Base-by-base conservation (phyloP, 768 basidiomycete species). In the Mycena rosella region DNA sequence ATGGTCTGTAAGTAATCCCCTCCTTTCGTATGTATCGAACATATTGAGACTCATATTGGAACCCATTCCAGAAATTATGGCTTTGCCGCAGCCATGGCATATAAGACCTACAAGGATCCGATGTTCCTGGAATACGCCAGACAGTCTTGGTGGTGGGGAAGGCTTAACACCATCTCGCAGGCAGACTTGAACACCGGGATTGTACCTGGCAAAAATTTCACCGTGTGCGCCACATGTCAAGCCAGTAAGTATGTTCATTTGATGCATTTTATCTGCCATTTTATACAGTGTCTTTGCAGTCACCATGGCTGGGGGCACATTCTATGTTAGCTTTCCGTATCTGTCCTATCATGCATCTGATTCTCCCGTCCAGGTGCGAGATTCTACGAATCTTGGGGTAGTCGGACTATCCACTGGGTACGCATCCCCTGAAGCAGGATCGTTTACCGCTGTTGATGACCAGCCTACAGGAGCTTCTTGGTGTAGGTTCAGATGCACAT, bases 131-230 rank as follows among this genome's bases (percentile, higher is more conserved):
- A 55, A 24, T 64, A 56, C 30, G 63, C 63, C 54, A 18, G 27
- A 22, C 54, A 64, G 30, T 40, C 30, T n/a, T 64, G 63, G 63
- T 64, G 30, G 63, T 34, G 4, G 63, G 6, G 44, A n/a, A 38
- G 27, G 13, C 18, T 5, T 49, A n/a, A 26, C 42, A 64, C 63
- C 18, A 10, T 64, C 15, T 45, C 54, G 13, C 44, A 55, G 22
- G n/a, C 13, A 0, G 63, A 64, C 2, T 13, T 57, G 18, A 49
- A 57, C 20, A 9, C 5, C 5, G 54, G 63, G 6, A 29, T 20
- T 30, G 17, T 57, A 11, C 4, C 54, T 3, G 5, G 4, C 10
- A 44, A n/a, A 10, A 44, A 44, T n/a, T 44, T 44, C 20, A 44
- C 42, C 42, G 7, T n/a, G 42, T 10, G 5, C 6, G n/a, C 5